These are phyloP conservation scores for Malania oleifera DNA, from an alignment of 164 flowering plant species.

Conservation along the genomic window DNA sequence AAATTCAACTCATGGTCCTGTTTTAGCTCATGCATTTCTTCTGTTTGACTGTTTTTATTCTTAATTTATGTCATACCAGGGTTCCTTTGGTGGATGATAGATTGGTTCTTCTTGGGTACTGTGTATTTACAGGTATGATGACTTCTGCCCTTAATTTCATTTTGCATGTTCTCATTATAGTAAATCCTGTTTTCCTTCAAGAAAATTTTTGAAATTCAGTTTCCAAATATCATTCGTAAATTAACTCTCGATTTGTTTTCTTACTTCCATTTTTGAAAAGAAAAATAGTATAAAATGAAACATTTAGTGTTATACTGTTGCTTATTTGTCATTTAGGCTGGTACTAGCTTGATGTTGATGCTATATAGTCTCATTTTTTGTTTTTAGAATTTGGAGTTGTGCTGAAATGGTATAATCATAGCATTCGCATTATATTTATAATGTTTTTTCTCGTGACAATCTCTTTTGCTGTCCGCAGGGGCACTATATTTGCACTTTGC, in stretches of 20 bases:
- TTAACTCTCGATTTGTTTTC: too few species aligned
- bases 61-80: conserved; percentile 33
- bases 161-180: neutral
- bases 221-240: too few species aligned
- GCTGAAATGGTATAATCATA: neutral
- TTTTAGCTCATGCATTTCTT: conserved; percentile 1
- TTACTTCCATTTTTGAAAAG: too few species aligned
- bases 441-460: conserved; percentile 3
- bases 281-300: too few species aligned
- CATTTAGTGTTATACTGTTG: too few species aligned
- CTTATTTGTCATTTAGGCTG: too few species aligned
- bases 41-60: neutral
- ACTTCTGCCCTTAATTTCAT: neutral
- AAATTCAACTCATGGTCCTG: neutral
- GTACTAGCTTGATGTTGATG: too few species aligned
- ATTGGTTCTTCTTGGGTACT: conserved; percentile 72
- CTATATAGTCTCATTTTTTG: neutral
- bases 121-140: conserved; percentile 63
- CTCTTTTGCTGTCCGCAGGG: conserved; percentile 32
- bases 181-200: neutral
- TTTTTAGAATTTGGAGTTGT: neutral
- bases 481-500: conserved; percentile 84
- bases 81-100: conserved; percentile 78
- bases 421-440: neutral
- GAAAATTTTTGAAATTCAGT: too few species aligned